A percentile compares a stretch with the other conserved stretches of the same genome.
phyloP scores from a whole-genome alignment of 768 basidiomycete species.

The Russula emetica region DNA sequence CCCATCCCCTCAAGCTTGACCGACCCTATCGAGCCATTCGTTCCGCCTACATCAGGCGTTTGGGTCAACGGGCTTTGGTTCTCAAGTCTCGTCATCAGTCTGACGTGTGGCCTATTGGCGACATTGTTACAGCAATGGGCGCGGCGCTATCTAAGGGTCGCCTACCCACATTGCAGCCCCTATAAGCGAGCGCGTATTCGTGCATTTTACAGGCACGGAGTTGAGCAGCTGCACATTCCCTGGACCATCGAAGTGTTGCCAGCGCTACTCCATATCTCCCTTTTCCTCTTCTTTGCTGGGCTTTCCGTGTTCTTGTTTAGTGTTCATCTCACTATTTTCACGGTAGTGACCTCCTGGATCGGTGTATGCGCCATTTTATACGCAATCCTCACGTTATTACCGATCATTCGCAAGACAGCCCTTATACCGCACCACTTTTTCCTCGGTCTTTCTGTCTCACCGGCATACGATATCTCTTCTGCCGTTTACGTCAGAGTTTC shows the following conservation, averaged over 20 bases:
- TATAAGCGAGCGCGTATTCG: constrained; percentile 41
- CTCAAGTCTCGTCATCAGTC: constrained; percentile 36
- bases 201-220: constrained; percentile 38
- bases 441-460: constrained; percentile 2
- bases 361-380: constrained; percentile 23
- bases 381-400: constrained; percentile 21
- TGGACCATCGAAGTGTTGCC: constrained; percentile 44
- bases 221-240: constrained; percentile 40
- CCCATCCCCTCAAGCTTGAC: not conserved
- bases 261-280: constrained; percentile 45
- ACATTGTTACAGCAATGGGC: constrained; percentile 51
- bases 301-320: constrained; percentile 44
- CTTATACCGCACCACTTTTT: constrained; percentile 17
- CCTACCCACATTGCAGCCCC: constrained; percentile 32
- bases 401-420: constrained; percentile 17
- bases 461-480: not conserved
- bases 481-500: not conserved
- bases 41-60: constrained; percentile 33
- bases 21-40: constrained; percentile 17
- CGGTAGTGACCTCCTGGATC: constrained; percentile 14
- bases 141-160: constrained; percentile 35
- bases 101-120: constrained; percentile 42
- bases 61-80: constrained; percentile 45
- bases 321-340: constrained; percentile 26
- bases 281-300: constrained; percentile 50